Base-by-base conservation (phyloP, 1,284 basidiomycete genomes). In the Heterobasidion parviporum region DNA sequence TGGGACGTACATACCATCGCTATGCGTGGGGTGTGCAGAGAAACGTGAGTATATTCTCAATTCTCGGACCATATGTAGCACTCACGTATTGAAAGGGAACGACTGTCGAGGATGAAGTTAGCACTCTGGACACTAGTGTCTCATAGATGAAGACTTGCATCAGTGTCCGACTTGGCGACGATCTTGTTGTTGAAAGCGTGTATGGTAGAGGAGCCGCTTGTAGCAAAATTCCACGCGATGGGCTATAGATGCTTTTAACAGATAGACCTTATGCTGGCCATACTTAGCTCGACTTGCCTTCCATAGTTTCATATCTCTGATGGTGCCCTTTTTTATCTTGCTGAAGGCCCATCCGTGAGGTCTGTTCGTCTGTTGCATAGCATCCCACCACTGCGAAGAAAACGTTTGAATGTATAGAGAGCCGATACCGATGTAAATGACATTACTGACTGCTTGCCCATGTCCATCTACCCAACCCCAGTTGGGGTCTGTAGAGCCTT, bases 61-160 rank as follows among this genome's bases (percentile, higher is more conserved):
- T 4, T 26, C 26, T 26, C 26, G 4, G 26, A 4, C 10, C 26
- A 16, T 48, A 16, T 32, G 16, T 12, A 50, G 34, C 5, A 50
- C 78, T 54, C 67, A 82, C 77, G 81, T 84, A 60, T 85, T 83
- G 69, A 82, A 83, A 4, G 81, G 81, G 70, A 83, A 83, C 0
- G 77, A 72, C 76, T 82, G 54, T 14, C 44, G 15, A 46, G 57
- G 48, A 53, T 12, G 41, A 26, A 33, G 20, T 52, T 43, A 55
- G 18, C 38, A 41, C 38, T 34, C 15, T 26, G 32, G 15, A 45
- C 6, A 54, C 26, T 26, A 41, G 14, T 6, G 8, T 14, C 26
- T 32, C n/a, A 16, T 32, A 15, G 14, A 50, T 15, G 8, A 6
- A 36, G 45, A 48, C 60, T 41, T 48, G 63, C 64, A 34, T 52